Evolutionary conservation across 176 grass and related monocot species (phyloP), one percentile per base, ranked within the genome.

Genomic region (Lolium multiflorum): DNA sequence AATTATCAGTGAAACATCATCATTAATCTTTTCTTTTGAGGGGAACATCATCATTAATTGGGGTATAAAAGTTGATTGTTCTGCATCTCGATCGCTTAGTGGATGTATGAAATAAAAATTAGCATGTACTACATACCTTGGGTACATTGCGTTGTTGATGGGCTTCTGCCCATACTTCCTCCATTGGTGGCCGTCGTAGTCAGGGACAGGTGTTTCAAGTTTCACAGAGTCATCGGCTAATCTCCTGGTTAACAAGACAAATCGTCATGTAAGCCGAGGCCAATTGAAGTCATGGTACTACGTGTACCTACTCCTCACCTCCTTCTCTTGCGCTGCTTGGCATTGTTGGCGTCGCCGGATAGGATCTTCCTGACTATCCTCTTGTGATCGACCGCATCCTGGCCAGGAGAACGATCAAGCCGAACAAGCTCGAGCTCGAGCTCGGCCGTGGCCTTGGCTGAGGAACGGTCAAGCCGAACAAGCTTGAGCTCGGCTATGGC

Each of bases 81-180:
- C 41, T 39, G 31, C 52, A 58, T 14, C 11, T 13, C 9, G 25
- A 35, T 22, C 9, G 10, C 25, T 55, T 55, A 17, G 51, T 7
- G 11, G 3, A 31, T 31, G 10, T 55, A 55, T 55, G 17, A 1
- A 31, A 80, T 70, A 15, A 0, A 62, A 18, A 51, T 4, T 31
- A 31, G 28, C 28, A 31, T 31, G 28, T 31, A 31, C 28, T 31
- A 31, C 28, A 31, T 31, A 31, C 90, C 82, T 92, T 18, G 82
- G 72, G 26, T 88, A 48, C 73, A 78, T 79, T 9, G 82, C 10
- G 75, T 78, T 77, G 37, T 76, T 83, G 87, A 92, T 92, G 3
- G 26, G 4, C 52, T 92, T 92, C 77, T 92, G 84, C 1, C 91
- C 91, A 22, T 92, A 92, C 35, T 89, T 92, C 70, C 84, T 84